Base-by-base conservation (phyloP, 257 asterid species). In the Craterostigma plantagineum region DNA sequence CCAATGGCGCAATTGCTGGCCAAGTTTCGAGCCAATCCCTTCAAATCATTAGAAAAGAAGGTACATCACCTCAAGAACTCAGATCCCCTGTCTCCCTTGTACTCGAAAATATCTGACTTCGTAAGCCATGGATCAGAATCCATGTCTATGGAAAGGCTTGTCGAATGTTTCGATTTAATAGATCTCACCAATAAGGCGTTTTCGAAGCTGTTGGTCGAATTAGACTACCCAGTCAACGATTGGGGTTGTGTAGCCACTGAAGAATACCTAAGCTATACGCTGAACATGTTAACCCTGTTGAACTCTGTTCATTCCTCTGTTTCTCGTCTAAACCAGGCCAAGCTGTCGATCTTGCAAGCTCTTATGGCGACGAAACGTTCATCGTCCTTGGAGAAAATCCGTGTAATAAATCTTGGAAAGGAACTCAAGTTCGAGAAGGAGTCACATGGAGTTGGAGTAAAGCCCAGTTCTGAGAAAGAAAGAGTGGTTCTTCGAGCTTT, bases 221-320 rank as follows among this genome's bases (percentile, higher is more conserved):
- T 68, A 34, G 73, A 75, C 59, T 57, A 75, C 47, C 85, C 90
- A 4, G 51, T 65, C 58, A 51, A 16, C 15, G 59, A 35, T 51
- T 78, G 79, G 92, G 62, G 71, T 8, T 58, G 52, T 4, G 30
- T 37, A 10, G 65, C 64, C 18, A 45, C 64, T 4, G 69, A 70
- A 10, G 69, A 60, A 18, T 72, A 67, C 39, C 70, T 78, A 45
- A 51, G 42, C 18, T 54, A 72, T 51, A 61, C 61, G 53, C 51
- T 78, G 50, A 63, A 38, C 61, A 35, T 62, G 46, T 34, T 78
- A 17, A 66, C 66, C 49, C 30, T 75, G 34, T 60, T 82, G 9
- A 81, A 81, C 51, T 66, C 64, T 10, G 52, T 72, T 1, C 60
- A 50, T 49, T 60, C 76, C 18, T 61, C 71, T 6, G 37, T 78